These are phyloP conservation scores for Austroboletus eburneus DNA, from an alignment of 768 basidiomycete genomes.

Conservation along the genomic window DNA sequence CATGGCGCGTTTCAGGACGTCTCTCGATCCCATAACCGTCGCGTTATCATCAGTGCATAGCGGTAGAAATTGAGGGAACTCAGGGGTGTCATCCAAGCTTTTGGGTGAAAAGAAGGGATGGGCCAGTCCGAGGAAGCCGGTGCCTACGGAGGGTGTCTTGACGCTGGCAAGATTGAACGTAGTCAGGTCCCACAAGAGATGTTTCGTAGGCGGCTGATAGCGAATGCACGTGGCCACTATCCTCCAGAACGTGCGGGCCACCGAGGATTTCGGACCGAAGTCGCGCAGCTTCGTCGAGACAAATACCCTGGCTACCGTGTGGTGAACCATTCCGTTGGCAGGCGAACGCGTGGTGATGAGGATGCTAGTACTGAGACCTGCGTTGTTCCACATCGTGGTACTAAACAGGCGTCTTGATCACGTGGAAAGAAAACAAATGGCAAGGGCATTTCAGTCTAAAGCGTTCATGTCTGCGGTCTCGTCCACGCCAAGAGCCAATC, in stretches of 20 bases:
- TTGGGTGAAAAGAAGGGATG: not conserved
- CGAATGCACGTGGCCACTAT: slow-evolving; percentile 23
- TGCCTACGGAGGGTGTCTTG: slow-evolving; percentile 15
- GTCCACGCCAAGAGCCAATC: slow-evolving; percentile 30
- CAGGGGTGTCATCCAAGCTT: slow-evolving; percentile 18
- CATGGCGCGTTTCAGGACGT: slow-evolving; percentile 14
- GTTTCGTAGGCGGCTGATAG: slow-evolving; percentile 19
- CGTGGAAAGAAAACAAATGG: slow-evolving; percentile 12
- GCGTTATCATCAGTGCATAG: slow-evolving; percentile 15
- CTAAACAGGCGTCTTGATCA: slow-evolving; percentile 16
- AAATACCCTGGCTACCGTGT: slow-evolving; percentile 23
- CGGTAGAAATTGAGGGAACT: slow-evolving; percentile 10
- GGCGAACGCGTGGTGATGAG: slow-evolving; percentile 22
- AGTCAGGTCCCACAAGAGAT: slow-evolving; percentile 17
- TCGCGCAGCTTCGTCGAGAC: slow-evolving; percentile 25
- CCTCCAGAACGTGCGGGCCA: slow-evolving; percentile 21
- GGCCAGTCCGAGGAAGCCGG: slow-evolving; percentile 21
- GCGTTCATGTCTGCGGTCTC: slow-evolving; percentile 33
- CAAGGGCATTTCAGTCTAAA: slow-evolving; percentile 9
- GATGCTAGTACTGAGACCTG: slow-evolving; percentile 25
- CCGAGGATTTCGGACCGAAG: slow-evolving; percentile 22
- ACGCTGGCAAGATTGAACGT: slow-evolving; percentile 26
- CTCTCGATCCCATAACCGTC: not conserved
- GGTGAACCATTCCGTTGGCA: slow-evolving; percentile 28
- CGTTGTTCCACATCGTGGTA: slow-evolving; percentile 23